Percentiles rank a stretch among this genome's conserved stretches.
phyloP scores from a whole-genome alignment of 2,329 filamentous ascomycete genomes.

The Paecilomyces sp. region DNA sequence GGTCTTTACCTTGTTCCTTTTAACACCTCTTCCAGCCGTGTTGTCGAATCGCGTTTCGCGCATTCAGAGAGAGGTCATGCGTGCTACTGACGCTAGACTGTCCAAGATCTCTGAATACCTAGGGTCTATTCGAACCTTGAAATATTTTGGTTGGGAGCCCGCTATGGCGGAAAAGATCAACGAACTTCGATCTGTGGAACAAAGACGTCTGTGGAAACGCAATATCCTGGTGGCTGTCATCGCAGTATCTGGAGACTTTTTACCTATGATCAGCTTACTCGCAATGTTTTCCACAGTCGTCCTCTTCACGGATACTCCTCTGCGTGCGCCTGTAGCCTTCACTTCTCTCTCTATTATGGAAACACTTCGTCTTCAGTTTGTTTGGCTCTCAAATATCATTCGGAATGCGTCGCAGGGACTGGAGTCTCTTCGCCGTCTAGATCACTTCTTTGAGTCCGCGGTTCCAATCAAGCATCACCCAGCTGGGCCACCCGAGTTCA shows the following conservation, averaged over 20 bases:
- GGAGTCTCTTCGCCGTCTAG: slow-evolving; percentile 46
- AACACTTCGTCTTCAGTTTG: slow-evolving; percentile 47
- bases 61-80: slow-evolving; percentile 47
- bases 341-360: slow-evolving; percentile 50
- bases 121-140: slow-evolving; percentile 51
- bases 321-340: slow-evolving; percentile 53
- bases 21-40: slow-evolving; percentile 45
- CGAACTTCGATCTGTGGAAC: slow-evolving; percentile 44
- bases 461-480: slow-evolving; percentile 44
- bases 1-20: slow-evolving; percentile 40
- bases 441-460: slow-evolving; percentile 48
- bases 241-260: slow-evolving; percentile 45
- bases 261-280: slow-evolving; percentile 47
- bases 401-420: slow-evolving; percentile 36
- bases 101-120: slow-evolving; percentile 54
- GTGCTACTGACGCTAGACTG: slow-evolving; percentile 51
- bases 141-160: slow-evolving; percentile 56
- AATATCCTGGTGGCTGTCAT: slow-evolving; percentile 37
- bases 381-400: slow-evolving; percentile 43
- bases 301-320: slow-evolving; percentile 38
- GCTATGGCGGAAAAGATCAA: slow-evolving; percentile 47
- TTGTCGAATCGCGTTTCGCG: slow-evolving; percentile 45
- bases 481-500: slow-evolving; percentile 43
- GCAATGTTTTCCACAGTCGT: slow-evolving; percentile 50
- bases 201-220: slow-evolving; percentile 49